Evolutionary conservation across 352 stramenopile genomes (phyloP), one percentile per base, ranked within the genome.

Genomic region (Globisporangium acanthophoron): DNA sequence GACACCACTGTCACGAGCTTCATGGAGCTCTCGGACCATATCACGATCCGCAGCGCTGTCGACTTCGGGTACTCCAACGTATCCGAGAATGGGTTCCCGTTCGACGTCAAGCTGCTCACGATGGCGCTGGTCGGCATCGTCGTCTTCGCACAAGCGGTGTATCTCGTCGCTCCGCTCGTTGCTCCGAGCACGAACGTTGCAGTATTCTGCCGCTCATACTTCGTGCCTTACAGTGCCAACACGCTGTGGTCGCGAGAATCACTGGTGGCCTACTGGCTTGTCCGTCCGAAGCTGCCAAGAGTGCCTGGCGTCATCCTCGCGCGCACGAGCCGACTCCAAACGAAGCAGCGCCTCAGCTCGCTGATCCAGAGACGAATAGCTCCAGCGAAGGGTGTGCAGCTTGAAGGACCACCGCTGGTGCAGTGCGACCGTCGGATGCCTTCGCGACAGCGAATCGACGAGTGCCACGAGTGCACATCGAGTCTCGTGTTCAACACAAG

Each of bases 181-280:
- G 6, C 39, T 11, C 31, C 20, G 0, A 47, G 37, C 3, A 21
- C 21, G 6, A 65, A 54, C 44, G 13, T 59, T 1, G 44, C 59
- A 3, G 52, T 69, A 9, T 45, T 54, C 9, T 64, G 49, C 3
- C 45, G 55, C 15, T 58, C 61, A 2, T 52, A 59, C 35, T 67
- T 67, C 58, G 20, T 73, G 9, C 68, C 68, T 18, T 48, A 53
- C 20, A 70, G 58, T 16, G 62, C 65, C 13, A 49, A 57, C n/a
- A 65, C 21, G 1, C 37, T 76, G 5, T 76, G 69, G 65, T 20
- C 61, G 3, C 58, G 29, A 6, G 20, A 24, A 8, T 24, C 50
- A 9, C 39, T 67, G 37, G 8, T 55, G 9, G 31, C 51, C 13
- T 64, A 67, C 31, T 64, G 61, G 56, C 24, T 41, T 12, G 20